Base-by-base conservation (phyloP, 192 early-diverging fungal genomes). In the Linnemannia zychae region DNA sequence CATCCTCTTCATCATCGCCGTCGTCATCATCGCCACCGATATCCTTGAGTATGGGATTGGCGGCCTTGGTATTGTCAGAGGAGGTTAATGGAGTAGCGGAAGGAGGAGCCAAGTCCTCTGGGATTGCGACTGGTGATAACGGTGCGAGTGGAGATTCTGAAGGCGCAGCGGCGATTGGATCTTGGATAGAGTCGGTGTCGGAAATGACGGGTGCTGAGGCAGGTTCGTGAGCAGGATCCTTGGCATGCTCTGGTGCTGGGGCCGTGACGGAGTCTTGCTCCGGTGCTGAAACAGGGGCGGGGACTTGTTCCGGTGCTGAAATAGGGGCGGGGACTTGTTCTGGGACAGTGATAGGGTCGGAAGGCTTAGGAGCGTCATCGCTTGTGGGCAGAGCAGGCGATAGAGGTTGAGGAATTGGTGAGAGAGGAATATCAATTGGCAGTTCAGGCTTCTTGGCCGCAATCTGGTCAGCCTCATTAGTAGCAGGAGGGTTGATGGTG, bases 1-100 rank as follows among this genome's bases (percentile, higher is more conserved):
- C n/a, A 33, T 76, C 67, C 24, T 77, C 76, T 36, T 70, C 53
- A 7, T 18, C 72, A 16, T 46, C n/a, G 71, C 71, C 60, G 37
- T 71, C 47, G 18, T 67, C 53, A 31, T 70, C 46, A 16, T 49
- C 48, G 1, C 16, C 48, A 49, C 16, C 48, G 16, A 17, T 17
- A 15, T 11, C 48, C 9, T 49, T 17, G 1, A 15, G 13, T 17
- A 15, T 15, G 13, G 9, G 13, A 49, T 68, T 67, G 57, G 52
- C 48, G 16, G 48, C 9, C 12, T 31, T 24, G 22, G 11, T 24
- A 9, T 63, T 28, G 24, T 60, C 12, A n/a, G n/a, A n/a, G 40
- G 40, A 44, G 9, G 40, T 44, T 44, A 9, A 44, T 44, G 40
- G 40, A 9, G 40, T 44, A 9, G 4, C 12, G 24, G n/a, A n/a